Percentiles rank a stretch among this genome's conserved stretches.
phyloP scores from a whole-genome alignment of 257 asterid genomes.

The Solanum pennellii region DNA sequence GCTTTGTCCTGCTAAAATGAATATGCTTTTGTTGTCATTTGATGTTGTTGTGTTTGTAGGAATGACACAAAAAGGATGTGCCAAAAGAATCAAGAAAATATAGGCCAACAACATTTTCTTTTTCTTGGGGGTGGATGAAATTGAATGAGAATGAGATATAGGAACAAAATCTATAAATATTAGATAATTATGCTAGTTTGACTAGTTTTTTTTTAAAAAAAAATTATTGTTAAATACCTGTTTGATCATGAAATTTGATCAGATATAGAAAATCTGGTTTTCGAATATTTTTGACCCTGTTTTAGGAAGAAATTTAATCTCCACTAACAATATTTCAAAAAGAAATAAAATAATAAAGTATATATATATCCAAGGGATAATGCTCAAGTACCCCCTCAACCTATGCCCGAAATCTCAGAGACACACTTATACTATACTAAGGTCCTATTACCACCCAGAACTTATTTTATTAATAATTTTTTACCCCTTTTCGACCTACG shows the following conservation, averaged over 20 bases:
- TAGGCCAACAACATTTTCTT: neutral
- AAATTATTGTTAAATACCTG: no score
- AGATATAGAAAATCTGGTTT: no score
- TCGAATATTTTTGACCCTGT: neutral
- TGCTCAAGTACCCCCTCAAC: no score
- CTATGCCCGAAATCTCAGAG: no score
- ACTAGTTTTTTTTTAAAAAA: neutral
- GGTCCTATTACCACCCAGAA: no score
- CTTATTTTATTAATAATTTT: no score
- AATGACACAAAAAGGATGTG: neutral
- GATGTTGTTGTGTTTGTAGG: neutral
- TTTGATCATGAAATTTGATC: no score
- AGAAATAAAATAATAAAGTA: no score
- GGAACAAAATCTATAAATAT: neutral
- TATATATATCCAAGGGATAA: neutral
- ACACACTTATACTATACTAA: no score
- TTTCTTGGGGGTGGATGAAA: neutral
- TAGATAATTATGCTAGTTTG: neutral
- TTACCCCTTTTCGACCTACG: no score
- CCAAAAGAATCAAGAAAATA: neutral
- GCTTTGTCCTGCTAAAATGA: constrained; percentile 2
- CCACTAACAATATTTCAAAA: neutral
- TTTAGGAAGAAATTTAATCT: neutral
- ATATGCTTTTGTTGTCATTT: neutral
- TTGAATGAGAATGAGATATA: neutral